Base-by-base conservation (phyloP, 352 stramenopile species). In the Ophiocytium majus region DNA sequence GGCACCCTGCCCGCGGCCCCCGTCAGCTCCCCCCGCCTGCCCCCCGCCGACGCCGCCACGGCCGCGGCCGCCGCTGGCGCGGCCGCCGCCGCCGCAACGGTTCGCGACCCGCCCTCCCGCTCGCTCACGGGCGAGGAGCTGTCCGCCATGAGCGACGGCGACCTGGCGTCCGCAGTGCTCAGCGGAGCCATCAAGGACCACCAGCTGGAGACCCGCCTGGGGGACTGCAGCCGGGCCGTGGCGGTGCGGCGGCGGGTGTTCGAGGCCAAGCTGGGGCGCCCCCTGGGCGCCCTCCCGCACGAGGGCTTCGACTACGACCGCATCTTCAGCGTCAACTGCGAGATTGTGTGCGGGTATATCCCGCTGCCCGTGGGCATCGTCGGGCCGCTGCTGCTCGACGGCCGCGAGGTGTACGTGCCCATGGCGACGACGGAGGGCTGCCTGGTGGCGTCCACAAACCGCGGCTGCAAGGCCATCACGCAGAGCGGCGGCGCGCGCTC, bases 361-460 rank as follows among this genome's bases (percentile, higher is more conserved):
- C 94, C 93, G 0, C 86, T 97, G 86, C 94, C 94, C 5, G 91
- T 97, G 32, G 94, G 94, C 50, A 89, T 97, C 34, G 92, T 94
- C 5, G 94, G 94, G 63, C 94, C 94, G 17, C 87, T 98, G 19
- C 90, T 91, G 33, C 87, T 98, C 31, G 95, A 98, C 89, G 91
- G 90, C 33, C 89, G 95, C 79, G 89, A 89, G 37, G 86, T 96
- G 10, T 95, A 94, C 85, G 91, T 97, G 83, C 94, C 94, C 50
- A 96, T 98, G 93, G 94, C 94, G 31, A 98, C 94, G 0, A 98
- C 94, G 0, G 94, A 98, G 89, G 93, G 94, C 79, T 94, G 92
- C 87, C 87, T 97, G 0, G 92, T 97, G 0, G 94, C 94, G 23
- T 94, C 89, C 80, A 95, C 93, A 23, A 96, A 97, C 86, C 91